A percentile compares a stretch with the other conserved stretches of the same genome.
Conservation (phyloP, 192 early-diverging fungal species). For the Podila horticola region DNA sequence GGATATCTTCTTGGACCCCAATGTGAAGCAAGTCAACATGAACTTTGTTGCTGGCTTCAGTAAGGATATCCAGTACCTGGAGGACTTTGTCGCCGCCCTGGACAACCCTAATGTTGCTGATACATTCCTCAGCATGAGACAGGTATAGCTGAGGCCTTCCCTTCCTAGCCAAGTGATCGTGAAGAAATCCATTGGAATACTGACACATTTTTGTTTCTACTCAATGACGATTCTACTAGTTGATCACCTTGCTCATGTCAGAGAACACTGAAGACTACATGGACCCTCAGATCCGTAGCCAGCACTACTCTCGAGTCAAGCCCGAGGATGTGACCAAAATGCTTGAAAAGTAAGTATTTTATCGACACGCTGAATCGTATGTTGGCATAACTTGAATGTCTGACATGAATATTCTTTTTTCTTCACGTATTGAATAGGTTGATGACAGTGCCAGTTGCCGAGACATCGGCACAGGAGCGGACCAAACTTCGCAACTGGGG, state of each 20-base stretch:
- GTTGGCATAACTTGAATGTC: background rate
- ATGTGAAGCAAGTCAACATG: slow-evolving; percentile 67
- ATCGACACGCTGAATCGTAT: background rate
- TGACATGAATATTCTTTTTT: background rate
- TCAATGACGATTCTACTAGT: slow-evolving; percentile 48
- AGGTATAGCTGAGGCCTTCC: slow-evolving; percentile 59
- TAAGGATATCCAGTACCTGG: slow-evolving; percentile 76
- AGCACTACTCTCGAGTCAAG: slow-evolving; percentile 73
- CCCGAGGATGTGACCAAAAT: slow-evolving; percentile 69
- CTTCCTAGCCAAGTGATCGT: background rate
- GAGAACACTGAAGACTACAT: slow-evolving; percentile 85
- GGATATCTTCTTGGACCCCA: slow-evolving; percentile 67
- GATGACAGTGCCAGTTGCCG: slow-evolving; percentile 41
- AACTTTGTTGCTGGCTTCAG: slow-evolving; percentile 70
- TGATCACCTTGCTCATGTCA: slow-evolving; percentile 69
- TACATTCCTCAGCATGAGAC: slow-evolving; percentile 75
- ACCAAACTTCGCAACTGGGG: slow-evolving; percentile 48
- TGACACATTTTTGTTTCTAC: background rate
- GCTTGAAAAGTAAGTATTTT: slow-evolving; percentile 80
- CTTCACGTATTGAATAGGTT: slow-evolving; percentile 16
- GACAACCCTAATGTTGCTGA: slow-evolving; percentile 73
- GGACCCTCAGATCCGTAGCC: slow-evolving; percentile 67
- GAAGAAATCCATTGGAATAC: background rate
- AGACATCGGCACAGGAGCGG: slow-evolving; percentile 31
- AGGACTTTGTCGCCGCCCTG: slow-evolving; percentile 74